Base-by-base conservation (phyloP, 768 basidiomycete genomes). In the Pulveroboletus sp. region DNA sequence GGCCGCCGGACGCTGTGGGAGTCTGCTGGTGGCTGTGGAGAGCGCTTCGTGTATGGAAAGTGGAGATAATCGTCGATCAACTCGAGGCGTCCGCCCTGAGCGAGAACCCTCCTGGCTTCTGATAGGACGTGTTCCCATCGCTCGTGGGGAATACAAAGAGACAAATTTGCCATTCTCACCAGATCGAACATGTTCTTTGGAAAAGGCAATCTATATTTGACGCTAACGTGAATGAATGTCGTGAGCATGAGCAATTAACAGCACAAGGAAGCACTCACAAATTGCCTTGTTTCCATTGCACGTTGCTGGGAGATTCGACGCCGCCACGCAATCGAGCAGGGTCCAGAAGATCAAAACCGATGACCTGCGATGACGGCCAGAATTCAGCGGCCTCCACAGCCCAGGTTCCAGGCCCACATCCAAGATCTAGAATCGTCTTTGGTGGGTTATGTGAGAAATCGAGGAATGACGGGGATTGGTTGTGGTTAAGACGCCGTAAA, bases 371-470 rank as follows among this genome's bases (percentile, higher is more conserved):
- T 6, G 67, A 58, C 19, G 72, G 77, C 89, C 89, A 92, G n/a
- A 66, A 59, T 19, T 61, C 69, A 4, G 85, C 79, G 5, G 87
- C 82, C 40, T 82, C 72, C 0, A 80, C 50, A 6, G 82, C 71
- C 90, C 90, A 92, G 40, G 76, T 60, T 0, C 88, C 87, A 40
- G 76, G 56, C 11, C 90, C 89, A 62, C 87, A 90, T 3, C 90
- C 90, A 12, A 92, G 66, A 58, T 91, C 89, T 7, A 92, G 75
- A 20, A 85, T 81, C 12, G 71, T 68, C 1, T 66, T 60, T 1
- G 87, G 84, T 1, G 74, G 72, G n/a, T 66, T 67, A 20, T 72
- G 71, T 31, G 71, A 61, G 51, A 75, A 77, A 50, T 76, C 67
- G 48, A 79, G 73, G 58, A 91, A 90, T 1, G 81, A 79, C 0